Conservation (phyloP, 202 grass and related monocot genomes). For the Carex sylvatica region DNA sequence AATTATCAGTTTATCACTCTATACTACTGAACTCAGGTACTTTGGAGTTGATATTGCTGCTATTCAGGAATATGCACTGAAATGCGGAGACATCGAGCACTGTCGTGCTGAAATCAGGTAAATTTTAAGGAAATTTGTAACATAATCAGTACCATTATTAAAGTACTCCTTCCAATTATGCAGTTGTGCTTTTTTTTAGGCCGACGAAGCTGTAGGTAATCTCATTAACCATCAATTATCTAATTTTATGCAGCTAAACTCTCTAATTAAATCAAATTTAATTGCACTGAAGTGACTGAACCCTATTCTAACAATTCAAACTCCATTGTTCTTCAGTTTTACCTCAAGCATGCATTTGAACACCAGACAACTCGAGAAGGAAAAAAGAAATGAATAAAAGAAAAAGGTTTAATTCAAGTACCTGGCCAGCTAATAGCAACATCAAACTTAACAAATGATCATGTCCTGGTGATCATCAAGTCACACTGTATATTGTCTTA, state of each 20-base stretch:
- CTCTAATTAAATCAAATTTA: not conserved
- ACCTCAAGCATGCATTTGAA: not conserved
- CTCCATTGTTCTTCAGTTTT: not conserved
- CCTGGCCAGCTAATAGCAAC: slow-evolving; percentile 1
- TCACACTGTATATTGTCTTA: not conserved
- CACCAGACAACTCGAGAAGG: not conserved
- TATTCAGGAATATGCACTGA: slow-evolving; percentile 71
- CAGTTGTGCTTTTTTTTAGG: not conserved
- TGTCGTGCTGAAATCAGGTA: slow-evolving; percentile 92
- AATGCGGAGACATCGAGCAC: slow-evolving; percentile 83
- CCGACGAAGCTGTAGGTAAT: not conserved
- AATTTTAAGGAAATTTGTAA: not conserved
- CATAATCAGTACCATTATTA: not conserved
- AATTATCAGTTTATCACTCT: slow-evolving; percentile 11
- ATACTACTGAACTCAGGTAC: slow-evolving; percentile 47
- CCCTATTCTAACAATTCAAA: not conserved
- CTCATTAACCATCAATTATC: not conserved
- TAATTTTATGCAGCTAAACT: not conserved
- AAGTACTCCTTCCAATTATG: not conserved
- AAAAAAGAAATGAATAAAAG: not conserved
- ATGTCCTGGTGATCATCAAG: not conserved
- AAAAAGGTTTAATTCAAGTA: not conserved
- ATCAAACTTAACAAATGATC: not conserved
- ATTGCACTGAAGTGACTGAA: not conserved
- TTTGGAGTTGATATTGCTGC: slow-evolving; percentile 80